Evolutionary conservation across 371 early-diverging fungal genomes (phyloP).

Genomic region (Coemansia sp.): DNA sequence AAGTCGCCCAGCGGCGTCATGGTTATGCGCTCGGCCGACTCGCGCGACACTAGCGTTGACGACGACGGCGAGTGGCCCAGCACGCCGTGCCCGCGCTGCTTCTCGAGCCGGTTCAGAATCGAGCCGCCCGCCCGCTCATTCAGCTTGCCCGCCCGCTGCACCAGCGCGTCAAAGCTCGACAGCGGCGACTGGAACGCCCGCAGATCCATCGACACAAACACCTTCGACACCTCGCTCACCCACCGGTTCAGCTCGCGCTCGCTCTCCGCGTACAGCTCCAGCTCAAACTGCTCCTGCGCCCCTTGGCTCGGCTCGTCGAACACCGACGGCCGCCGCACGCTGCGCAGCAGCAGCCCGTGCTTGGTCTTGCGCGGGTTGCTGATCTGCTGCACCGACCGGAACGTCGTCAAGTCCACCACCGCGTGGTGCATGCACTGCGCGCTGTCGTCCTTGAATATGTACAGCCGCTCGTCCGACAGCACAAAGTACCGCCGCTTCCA

Average conservation of each 20-base stretch:
- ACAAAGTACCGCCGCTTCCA: conserved; percentile 46
- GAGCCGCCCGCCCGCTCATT: conserved; percentile 35
- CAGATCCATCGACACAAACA: conserved; percentile 48
- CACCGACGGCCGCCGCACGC: conserved; percentile 40
- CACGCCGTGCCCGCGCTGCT: conserved; percentile 17
- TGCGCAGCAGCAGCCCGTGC: conserved; percentile 33
- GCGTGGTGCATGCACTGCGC: conserved; percentile 10
- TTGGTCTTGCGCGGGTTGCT: conserved; percentile 42
- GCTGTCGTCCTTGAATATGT: conserved; percentile 37
- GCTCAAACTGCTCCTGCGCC: conserved; percentile 34
- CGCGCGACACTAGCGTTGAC: conserved; percentile 29
- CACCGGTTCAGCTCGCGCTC: conserved; percentile 33
- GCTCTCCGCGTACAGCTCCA: conserved; percentile 40
- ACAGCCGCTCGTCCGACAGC: conserved; percentile 44
- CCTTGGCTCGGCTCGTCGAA: conserved; percentile 28
- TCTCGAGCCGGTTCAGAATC: conserved; percentile 37
- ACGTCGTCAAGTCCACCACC: conserved; percentile 36
- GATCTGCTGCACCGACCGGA: conserved; percentile 42
- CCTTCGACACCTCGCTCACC: conserved; percentile 37
- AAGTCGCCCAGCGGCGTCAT: conserved; percentile 24
- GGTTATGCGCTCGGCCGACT: conserved; percentile 24
- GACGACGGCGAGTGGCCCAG: conserved; percentile 24
- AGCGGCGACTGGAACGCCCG: conserved; percentile 46
- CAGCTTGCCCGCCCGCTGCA: conserved; percentile 38
- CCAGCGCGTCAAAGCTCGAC: conserved; percentile 44